Evolutionary conservation across 306 rosid species (phyloP), one percentile per base, ranked within the genome.

Genomic region (Cucumis hystrix): DNA sequence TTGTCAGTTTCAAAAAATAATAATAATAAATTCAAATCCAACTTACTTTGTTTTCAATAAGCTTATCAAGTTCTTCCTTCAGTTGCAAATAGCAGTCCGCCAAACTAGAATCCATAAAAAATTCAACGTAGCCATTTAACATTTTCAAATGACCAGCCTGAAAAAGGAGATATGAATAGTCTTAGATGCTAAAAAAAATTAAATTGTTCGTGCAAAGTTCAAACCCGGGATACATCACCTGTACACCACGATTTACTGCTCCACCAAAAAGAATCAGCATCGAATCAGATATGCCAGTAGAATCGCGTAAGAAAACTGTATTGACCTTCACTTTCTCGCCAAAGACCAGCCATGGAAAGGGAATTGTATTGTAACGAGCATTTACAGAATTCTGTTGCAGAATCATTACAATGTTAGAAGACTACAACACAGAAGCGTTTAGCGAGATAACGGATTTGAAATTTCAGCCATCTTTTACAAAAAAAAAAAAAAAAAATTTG

Each of bases 331-430:
- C 93, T 86, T 95, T 95, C 84, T 95, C 98, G 17, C 95, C 93
- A 80, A 95, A 95, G 77, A 92, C 97, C 87, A 95, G 84, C 98
- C 98, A 95, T 33, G 98, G 98, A 79, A 92, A 92, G 67, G 96
- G 90, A 86, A 95, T 95, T 54, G 96, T 92, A 79, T 95, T 96
- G 86, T 86, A 92, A 11, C 97, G 96, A 15, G 92, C 91, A 79
- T 95, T 95, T 80, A 95, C 98, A 9, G 97, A 95, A 83, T 95
- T 92, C 98, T 95, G 96, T 72, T 79, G 52, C 79, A 86, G 82
- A 83, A 84, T 52, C 72, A 72, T 43, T 71, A n/a, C 11, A 79
- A 35, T 43, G 54, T 64, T 13, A 25, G 52, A 81, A 72, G 40
- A 20, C 40, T 47, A 47, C n/a, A 15, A 41, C 47, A 69, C 51